These are phyloP conservation scores for Raphidocelis subcapitata DNA, from an alignment of 139 green algal species.

Conservation along the genomic window DNA sequence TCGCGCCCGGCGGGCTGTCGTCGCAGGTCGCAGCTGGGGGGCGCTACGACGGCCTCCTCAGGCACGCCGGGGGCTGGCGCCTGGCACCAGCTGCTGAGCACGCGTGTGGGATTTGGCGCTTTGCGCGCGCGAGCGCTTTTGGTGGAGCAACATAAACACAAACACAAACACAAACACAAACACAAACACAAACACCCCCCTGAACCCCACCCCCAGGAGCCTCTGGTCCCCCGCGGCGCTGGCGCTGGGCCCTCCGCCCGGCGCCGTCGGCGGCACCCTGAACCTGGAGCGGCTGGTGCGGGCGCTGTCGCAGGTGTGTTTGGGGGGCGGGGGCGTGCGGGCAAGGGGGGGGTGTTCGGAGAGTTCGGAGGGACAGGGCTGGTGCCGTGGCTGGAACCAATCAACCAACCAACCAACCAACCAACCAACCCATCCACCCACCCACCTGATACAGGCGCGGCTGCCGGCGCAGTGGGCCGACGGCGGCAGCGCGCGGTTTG, in stretches of 20 bases:
- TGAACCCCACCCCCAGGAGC: background rate
- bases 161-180: no score
- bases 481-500: background rate
- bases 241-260: slow-evolving; percentile 32
- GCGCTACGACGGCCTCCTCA: slow-evolving; percentile 73
- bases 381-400: background rate
- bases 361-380: background rate
- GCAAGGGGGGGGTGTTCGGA: background rate
- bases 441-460: background rate
- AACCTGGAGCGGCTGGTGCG: slow-evolving; percentile 24
- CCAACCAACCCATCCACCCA: background rate
- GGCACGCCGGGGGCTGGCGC: no score
- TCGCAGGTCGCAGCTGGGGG: slow-evolving; percentile 61
- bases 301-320: no score
- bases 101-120: no score
- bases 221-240: slow-evolving; percentile 51
- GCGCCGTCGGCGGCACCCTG: slow-evolving; percentile 65
- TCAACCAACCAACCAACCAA: background rate
- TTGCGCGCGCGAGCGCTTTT: no score
- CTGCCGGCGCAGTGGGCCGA: background rate
- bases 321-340: background rate
- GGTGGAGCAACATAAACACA: no score
- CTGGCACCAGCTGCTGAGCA: no score
- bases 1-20: slow-evolving; percentile 9
- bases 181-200: no score